Base-by-base conservation (phyloP, 2,329 filamentous ascomycete genomes). In the Microthyrium microscopicum region DNA sequence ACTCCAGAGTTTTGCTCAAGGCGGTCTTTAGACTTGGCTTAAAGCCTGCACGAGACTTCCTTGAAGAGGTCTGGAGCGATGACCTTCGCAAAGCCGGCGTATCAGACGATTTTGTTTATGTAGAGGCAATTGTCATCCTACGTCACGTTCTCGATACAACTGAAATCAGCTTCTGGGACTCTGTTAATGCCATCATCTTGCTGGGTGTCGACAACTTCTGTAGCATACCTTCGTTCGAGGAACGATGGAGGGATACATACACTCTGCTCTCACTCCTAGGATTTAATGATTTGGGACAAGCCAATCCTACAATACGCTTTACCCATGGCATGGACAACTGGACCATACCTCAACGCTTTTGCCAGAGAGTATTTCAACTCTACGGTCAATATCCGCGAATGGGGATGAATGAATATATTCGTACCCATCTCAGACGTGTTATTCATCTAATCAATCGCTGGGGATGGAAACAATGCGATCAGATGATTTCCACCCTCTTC, bases 401-500 rank as follows among this genome's bases (percentile, higher is more conserved):
- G 1, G 52, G 56, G n/a, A 55, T 68, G 38, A 71, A 73, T 41
- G 58, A 55, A 12, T 74, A 74, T 40, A 50, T 70, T 31, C 60
- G 66, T 33, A 49, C 57, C 5, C 46, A 62, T 17, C 56, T 73
- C 29, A 55, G 55, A 9, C 55, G 70, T 40, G 72, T 67, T 42
- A 60, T 65, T 41, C 47, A 56, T 25, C 52, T 75, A 16, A 59
- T 73, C 30, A 58, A 57, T 21, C 43, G 42, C 19, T 74, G 70
- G 70, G 60, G 63, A 12, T 74, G 70, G 70, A 56, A 53, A 35
- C 57, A 58, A 41, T 70, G 68, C 43, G 69, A 71, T 25, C 40
- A 53, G 12, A 56, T 68, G 8, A 56, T 75, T 8, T 60, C 62
- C 30, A 55, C 50, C 1, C 48, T 70, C 0, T 73, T 70, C 41